Evolutionary conservation across 116 monocot species (phyloP).

Genomic region (Papilionanthe hybrid): DNA sequence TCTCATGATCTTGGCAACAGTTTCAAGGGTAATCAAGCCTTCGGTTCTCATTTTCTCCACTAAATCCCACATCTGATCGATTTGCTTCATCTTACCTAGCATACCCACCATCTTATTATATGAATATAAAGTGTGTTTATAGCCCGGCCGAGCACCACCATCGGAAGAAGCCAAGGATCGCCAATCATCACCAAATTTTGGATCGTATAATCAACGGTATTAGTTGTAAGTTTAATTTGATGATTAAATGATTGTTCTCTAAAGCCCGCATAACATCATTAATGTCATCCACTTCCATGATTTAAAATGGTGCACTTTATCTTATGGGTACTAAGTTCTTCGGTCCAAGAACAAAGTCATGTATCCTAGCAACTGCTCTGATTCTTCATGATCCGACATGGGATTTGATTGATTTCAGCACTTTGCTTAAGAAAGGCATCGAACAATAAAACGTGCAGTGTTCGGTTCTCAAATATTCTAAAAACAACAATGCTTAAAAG

Average conservation of each 20-base stretch:
- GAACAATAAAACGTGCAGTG: background rate
- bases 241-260: conserved; percentile 23
- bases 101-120: conserved; percentile 67
- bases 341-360: conserved; percentile 9
- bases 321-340: conserved; percentile 18
- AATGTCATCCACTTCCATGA: conserved; percentile 26
- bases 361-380: background rate
- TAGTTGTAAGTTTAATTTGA: conserved; percentile 25
- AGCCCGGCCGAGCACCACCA: conserved; percentile 38
- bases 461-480: background rate
- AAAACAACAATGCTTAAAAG: conserved; percentile 6
- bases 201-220: conserved; percentile 44
- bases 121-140: conserved; percentile 34
- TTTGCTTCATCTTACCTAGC: conserved; percentile 76
- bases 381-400: background rate
- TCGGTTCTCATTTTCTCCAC: conserved; percentile 33
- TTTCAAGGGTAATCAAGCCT: conserved; percentile 44
- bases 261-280: conserved; percentile 59
- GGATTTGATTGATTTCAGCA: background rate
- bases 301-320: conserved; percentile 39
- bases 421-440: background rate
- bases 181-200: conserved; percentile 78
- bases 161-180: conserved; percentile 71
- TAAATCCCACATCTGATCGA: conserved; percentile 60
- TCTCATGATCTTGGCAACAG: conserved; percentile 67